phyloP scores from a whole-genome alignment of 495 filamentous ascomycete species.

The Glutinoglossum americanum region DNA sequence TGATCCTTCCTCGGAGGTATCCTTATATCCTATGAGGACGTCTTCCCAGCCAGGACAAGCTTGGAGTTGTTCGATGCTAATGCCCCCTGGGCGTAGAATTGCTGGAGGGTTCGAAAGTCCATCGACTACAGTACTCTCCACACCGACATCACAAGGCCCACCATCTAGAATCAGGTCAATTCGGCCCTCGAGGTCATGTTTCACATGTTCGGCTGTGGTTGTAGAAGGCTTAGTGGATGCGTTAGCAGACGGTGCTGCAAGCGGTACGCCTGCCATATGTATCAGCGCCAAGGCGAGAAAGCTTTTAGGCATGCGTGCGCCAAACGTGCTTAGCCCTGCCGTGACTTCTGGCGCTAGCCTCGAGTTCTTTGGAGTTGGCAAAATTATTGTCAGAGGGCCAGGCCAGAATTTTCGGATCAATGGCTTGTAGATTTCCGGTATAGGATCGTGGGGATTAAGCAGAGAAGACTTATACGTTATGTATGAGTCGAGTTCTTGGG shows the following conservation, averaged over 20 bases:
- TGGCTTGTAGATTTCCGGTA: conserved; percentile 64
- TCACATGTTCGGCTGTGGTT: conserved; percentile 72
- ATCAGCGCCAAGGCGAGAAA: conserved; percentile 74
- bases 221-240: conserved; percentile 81
- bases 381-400: conserved; percentile 77
- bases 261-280: conserved; percentile 45
- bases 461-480: not conserved
- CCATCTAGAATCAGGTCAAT: conserved; percentile 85
- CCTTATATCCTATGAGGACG: conserved; percentile 52
- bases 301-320: conserved; percentile 69
- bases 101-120: conserved; percentile 60
- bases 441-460: conserved; percentile 22
- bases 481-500: not conserved
- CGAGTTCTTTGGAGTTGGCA: conserved; percentile 51
- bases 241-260: conserved; percentile 92
- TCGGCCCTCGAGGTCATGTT: conserved; percentile 61
- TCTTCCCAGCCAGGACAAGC: conserved; percentile 60
- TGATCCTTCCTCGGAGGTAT: conserved; percentile 31
- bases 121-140: conserved; percentile 94
- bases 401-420: conserved; percentile 82
- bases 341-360: conserved; percentile 72
- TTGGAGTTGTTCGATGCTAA: conserved; percentile 68
- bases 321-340: conserved; percentile 62
- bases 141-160: conserved; percentile 63
- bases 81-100: conserved; percentile 70